These are phyloP conservation scores for Tinospora cordifolia DNA, from an alignment of 164 flowering plant genomes.

Conservation along the genomic window DNA sequence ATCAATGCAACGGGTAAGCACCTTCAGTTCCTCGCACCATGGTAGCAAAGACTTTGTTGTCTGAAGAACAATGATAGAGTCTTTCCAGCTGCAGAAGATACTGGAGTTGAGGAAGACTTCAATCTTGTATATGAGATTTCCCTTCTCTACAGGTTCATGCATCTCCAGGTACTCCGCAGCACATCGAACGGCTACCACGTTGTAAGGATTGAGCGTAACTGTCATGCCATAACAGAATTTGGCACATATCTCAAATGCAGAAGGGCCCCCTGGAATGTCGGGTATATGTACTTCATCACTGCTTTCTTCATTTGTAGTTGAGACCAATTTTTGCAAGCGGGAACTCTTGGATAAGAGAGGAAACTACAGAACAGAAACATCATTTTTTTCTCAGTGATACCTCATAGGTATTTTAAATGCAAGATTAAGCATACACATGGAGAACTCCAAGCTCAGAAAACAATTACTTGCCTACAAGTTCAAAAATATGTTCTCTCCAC, in stretches of 20 bases:
- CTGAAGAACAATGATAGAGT: constrained; percentile 86
- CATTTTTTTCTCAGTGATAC: neutral
- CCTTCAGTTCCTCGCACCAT: constrained; percentile 62
- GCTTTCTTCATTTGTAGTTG: constrained; percentile 38
- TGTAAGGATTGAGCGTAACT: constrained; percentile 80
- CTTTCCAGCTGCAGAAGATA: constrained; percentile 87
- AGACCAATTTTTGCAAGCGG: constrained; percentile 60
- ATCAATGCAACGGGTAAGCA: constrained; percentile 57
- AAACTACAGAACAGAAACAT: constrained; percentile 43
- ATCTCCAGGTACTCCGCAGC: constrained; percentile 92
- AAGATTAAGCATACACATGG: neutral
- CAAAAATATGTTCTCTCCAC: neutral
- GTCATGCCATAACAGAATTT: constrained; percentile 95
- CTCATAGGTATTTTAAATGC: neutral
- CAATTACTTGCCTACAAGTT: neutral
- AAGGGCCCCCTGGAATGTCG: constrained; percentile 87
- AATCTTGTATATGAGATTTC: constrained; percentile 76
- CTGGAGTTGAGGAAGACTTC: constrained; percentile 82
- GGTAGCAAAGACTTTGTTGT: constrained; percentile 52
- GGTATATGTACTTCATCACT: constrained; percentile 50
- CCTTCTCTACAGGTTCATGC: constrained; percentile 79
- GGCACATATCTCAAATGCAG: constrained; percentile 86
- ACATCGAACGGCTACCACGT: constrained; percentile 72
- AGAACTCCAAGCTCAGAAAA: neutral
- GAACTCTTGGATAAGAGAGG: constrained; percentile 90